Percentiles rank a stretch among this genome's conserved stretches.
Evolutionary conservation across 345 rosid species (phyloP).

Genomic region (Zanthoxylum bungeanum): DNA sequence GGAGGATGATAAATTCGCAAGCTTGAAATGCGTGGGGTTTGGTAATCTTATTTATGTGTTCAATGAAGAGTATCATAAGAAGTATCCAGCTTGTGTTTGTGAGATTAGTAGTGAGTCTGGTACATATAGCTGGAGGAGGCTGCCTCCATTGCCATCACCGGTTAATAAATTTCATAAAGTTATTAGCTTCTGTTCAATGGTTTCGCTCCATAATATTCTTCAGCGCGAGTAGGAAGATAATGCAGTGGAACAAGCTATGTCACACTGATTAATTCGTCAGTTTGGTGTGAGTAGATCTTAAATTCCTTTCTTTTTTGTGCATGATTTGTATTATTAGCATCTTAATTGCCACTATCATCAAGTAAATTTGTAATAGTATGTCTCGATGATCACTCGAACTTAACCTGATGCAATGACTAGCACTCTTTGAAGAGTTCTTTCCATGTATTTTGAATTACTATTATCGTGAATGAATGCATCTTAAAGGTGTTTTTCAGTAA

Average conservation of each 20-base stretch:
- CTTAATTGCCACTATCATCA: not conserved
- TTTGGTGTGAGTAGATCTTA: slow-evolving; percentile 4
- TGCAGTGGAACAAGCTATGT: slow-evolving; percentile 10
- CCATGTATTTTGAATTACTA: not conserved
- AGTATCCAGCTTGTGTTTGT: slow-evolving; percentile 85
- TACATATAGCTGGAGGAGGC: slow-evolving; percentile 62
- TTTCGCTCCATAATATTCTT: slow-evolving; percentile 43
- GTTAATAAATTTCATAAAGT: slow-evolving; percentile 87
- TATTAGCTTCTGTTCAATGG: slow-evolving; percentile 68
- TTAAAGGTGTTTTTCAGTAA: not conserved
- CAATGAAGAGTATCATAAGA: slow-evolving; percentile 72
- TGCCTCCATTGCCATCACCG: slow-evolving; percentile 69
- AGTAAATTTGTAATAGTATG: not conserved
- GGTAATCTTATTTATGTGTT: slow-evolving; percentile 74
- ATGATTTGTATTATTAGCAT: not conserved
- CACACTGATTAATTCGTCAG: slow-evolving; percentile 2
- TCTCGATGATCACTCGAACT: not conserved
- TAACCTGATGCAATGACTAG: not conserved
- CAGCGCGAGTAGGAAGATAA: slow-evolving; percentile 27
- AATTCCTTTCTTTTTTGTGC: not conserved
- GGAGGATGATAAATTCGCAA: slow-evolving; percentile 66
- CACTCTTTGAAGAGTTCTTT: not conserved
- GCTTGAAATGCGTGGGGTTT: slow-evolving; percentile 81
- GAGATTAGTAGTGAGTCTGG: slow-evolving; percentile 43
- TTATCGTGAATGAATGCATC: not conserved